These are phyloP conservation scores for Boehmeria nivea DNA, from an alignment of 306 rosid genomes.

Conservation along the genomic window DNA sequence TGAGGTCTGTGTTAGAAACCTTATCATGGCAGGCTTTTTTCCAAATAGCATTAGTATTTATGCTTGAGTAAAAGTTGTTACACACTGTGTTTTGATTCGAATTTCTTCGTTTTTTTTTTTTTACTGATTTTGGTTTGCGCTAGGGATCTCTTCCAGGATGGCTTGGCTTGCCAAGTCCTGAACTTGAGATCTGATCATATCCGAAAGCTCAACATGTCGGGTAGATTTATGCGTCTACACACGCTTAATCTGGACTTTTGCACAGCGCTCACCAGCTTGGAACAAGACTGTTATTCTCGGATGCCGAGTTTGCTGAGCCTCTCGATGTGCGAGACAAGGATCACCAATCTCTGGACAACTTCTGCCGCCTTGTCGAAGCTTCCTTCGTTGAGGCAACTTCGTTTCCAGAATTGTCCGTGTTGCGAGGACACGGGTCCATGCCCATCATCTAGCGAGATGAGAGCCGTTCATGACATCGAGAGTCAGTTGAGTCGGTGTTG, in stretches of 20 bases:
- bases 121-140: too few relatives aligned
- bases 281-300: constrained; percentile 63
- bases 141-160: too few relatives aligned
- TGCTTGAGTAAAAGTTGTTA: too few relatives aligned
- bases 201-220: too few relatives aligned
- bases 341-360: constrained; percentile 86
- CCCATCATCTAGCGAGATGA: constrained; percentile 40
- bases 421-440: constrained; percentile 49
- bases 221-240: too few relatives aligned
- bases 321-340: constrained; percentile 72
- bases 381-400: constrained; percentile 68
- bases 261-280: constrained; percentile 53
- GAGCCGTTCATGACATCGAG: constrained; percentile 7
- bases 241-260: constrained; percentile 80
- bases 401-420: constrained; percentile 65
- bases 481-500: too few relatives aligned
- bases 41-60: too few relatives aligned
- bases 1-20: constrained; percentile 37
- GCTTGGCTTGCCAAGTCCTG: too few relatives aligned
- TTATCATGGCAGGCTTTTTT: too few relatives aligned
- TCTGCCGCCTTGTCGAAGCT: constrained; percentile 69
- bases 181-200: too few relatives aligned
- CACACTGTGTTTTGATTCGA: too few relatives aligned
- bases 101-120: too few relatives aligned
- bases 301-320: constrained; percentile 76